Percentiles rank a stretch among this genome's conserved stretches.
Conservation (phyloP, 1,139 yeast species). For the Citeromyces siamensis region DNA sequence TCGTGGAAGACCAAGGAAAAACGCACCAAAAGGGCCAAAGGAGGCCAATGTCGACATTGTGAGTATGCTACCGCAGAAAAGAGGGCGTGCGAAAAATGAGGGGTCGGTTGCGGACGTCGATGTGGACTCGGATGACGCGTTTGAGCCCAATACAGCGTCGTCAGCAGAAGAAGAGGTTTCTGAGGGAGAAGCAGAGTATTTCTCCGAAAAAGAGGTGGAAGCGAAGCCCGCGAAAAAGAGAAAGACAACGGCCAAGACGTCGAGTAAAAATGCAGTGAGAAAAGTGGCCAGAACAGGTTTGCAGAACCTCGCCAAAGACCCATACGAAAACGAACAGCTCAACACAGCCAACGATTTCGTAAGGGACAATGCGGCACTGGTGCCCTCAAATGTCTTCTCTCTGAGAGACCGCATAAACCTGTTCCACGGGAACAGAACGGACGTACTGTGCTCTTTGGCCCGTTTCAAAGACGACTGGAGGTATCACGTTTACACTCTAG, state of each 20-base stretch:
- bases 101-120: not conserved
- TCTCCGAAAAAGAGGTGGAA: not conserved
- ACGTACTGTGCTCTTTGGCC: no score
- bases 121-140: constrained; percentile 3
- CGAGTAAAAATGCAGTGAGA: not conserved
- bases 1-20: constrained; percentile 8
- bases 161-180: constrained; percentile 2
- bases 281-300: not conserved
- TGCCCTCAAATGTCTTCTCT: not conserved
- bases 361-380: not conserved
- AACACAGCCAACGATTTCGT: no score
- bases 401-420: not conserved
- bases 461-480: no score
- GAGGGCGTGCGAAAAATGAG: not conserved
- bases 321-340: no score
- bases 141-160: constrained; percentile 2
- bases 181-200: not conserved
- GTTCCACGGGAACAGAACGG: no score
- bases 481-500: no score
- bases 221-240: constrained; percentile 1
- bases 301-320: no score
- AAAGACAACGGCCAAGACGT: not conserved
- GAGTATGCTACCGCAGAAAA: not conserved
- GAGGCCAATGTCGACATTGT: not conserved
- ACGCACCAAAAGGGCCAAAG: not conserved